These are phyloP conservation scores for Tephrocybe sp. DNA, from an alignment of 768 basidiomycete genomes.

Conservation along the genomic window DNA sequence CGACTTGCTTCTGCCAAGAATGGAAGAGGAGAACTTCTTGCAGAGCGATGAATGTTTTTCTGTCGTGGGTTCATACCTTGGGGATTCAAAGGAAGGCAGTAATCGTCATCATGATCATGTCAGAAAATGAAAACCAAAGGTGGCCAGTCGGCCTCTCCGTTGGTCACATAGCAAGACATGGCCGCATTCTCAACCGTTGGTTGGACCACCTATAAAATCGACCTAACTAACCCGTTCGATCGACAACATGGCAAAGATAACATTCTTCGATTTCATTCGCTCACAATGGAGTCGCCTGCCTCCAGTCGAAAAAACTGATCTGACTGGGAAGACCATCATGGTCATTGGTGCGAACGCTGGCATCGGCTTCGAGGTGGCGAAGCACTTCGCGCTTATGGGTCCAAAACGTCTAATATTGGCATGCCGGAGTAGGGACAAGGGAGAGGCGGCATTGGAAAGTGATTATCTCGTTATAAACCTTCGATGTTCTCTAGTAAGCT, in stretches of 20 bases:
- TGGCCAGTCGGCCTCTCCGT: too few relatives aligned
- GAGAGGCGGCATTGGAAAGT: conserved; percentile 34
- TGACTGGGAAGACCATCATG: conserved; percentile 44
- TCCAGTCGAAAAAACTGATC: conserved; percentile 30
- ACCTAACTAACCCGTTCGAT: too few relatives aligned
- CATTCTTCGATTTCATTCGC: conserved; percentile 14
- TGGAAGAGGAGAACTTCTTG: too few relatives aligned
- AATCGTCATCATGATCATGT: too few relatives aligned
- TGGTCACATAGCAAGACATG: too few relatives aligned
- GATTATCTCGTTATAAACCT: conserved; percentile 10
- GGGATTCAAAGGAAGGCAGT: too few relatives aligned
- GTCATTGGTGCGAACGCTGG: conserved; percentile 51
- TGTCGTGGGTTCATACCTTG: too few relatives aligned
- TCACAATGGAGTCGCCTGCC: conserved; percentile 22
- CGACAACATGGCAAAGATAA: conserved; percentile 16
- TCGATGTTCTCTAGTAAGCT: not conserved
- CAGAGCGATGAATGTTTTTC: too few relatives aligned
- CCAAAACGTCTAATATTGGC: conserved; percentile 36
- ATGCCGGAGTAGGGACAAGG: conserved; percentile 34
- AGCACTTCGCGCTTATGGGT: conserved; percentile 44
- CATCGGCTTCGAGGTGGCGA: conserved; percentile 44
- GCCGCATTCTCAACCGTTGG: too few relatives aligned
- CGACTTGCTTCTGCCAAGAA: too few relatives aligned
- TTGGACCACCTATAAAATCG: too few relatives aligned
- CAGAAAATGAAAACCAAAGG: too few relatives aligned